Conservation (phyloP, 108 stramenopile species). For the Fragilariopsis cylindrus region DNA sequence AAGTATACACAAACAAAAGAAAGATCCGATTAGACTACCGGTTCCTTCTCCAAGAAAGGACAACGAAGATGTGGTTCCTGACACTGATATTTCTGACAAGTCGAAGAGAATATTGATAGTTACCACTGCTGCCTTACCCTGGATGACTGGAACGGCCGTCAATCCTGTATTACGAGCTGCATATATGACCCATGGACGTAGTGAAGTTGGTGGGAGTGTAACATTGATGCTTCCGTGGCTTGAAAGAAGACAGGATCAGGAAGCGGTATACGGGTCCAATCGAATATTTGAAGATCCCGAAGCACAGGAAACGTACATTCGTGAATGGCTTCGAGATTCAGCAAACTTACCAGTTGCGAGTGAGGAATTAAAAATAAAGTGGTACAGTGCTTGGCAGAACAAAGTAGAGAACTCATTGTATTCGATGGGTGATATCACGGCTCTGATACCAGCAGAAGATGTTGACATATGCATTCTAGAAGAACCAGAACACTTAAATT, state of each 20-base stretch:
- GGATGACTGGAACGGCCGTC: slow-evolving; percentile 94
- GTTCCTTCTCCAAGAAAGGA: slow-evolving; percentile 50
- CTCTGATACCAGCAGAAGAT: slow-evolving; percentile 66
- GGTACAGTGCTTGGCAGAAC: slow-evolving; percentile 60
- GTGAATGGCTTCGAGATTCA: slow-evolving; percentile 58
- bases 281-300: slow-evolving; percentile 53
- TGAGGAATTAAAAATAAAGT: slow-evolving; percentile 45
- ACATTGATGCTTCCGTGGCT: slow-evolving; percentile 90
- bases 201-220: slow-evolving; percentile 60
- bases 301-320: slow-evolving; percentile 77
- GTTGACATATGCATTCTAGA: slow-evolving; percentile 91
- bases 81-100: slow-evolving; percentile 74
- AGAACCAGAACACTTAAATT: slow-evolving; percentile 94
- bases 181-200: slow-evolving; percentile 67
- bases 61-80: slow-evolving; percentile 60
- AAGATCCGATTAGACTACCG: slow-evolving; percentile 44
- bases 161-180: slow-evolving; percentile 89
- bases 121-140: slow-evolving; percentile 87
- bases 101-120: slow-evolving; percentile 85
- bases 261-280: slow-evolving; percentile 56
- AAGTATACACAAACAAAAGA: background rate
- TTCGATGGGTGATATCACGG: slow-evolving; percentile 74
- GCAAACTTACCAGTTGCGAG: slow-evolving; percentile 43
- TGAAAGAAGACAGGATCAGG: slow-evolving; percentile 61
- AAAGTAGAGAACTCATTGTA: slow-evolving; percentile 55